Evolutionary conservation across 805 yeast species (phyloP).

Genomic region (Candida coleopterorum): DNA sequence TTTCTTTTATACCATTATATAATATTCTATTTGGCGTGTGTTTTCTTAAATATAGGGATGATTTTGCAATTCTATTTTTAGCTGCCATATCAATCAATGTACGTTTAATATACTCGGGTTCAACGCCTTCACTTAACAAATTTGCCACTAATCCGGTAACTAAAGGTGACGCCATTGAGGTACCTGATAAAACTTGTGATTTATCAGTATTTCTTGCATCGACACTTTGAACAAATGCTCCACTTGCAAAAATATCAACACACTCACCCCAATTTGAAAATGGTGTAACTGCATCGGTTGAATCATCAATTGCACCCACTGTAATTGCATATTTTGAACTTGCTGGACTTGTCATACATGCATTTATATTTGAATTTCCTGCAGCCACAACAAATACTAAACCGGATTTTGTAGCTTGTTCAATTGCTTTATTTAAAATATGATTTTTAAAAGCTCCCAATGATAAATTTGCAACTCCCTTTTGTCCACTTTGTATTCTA

Average conservation of each 20-base stretch:
- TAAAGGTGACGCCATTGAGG: conserved; percentile 78
- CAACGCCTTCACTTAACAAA: conserved; percentile 48
- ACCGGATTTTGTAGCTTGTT: conserved; percentile 71
- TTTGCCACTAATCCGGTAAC: conserved; percentile 64
- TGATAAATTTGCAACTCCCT: conserved; percentile 73
- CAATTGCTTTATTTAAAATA: conserved; percentile 69
- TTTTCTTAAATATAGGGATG: conserved; percentile 41
- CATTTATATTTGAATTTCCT: conserved; percentile 74
- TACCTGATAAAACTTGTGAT: conserved; percentile 53
- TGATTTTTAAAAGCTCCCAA: conserved; percentile 69
- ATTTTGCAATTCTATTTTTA: conserved; percentile 41
- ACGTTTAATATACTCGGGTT: conserved; percentile 35
- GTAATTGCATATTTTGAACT: conserved; percentile 68
- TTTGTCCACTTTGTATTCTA: conserved; percentile 24
- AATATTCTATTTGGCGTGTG: conserved; percentile 60
- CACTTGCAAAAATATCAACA: conserved; percentile 82
- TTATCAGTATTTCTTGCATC: conserved; percentile 7
- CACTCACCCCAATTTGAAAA: conserved; percentile 95
- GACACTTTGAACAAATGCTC: conserved; percentile 57
- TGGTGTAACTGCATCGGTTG: conserved; percentile 60
- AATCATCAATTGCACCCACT: conserved; percentile 86
- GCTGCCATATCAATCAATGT: conserved; percentile 44
- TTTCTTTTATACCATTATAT: conserved; percentile 18
- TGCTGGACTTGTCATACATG: conserved; percentile 85
- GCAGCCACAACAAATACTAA: conserved; percentile 77